Conservation (phyloP, 2,329 filamentous ascomycete species). For the Neonectria coccinea region DNA sequence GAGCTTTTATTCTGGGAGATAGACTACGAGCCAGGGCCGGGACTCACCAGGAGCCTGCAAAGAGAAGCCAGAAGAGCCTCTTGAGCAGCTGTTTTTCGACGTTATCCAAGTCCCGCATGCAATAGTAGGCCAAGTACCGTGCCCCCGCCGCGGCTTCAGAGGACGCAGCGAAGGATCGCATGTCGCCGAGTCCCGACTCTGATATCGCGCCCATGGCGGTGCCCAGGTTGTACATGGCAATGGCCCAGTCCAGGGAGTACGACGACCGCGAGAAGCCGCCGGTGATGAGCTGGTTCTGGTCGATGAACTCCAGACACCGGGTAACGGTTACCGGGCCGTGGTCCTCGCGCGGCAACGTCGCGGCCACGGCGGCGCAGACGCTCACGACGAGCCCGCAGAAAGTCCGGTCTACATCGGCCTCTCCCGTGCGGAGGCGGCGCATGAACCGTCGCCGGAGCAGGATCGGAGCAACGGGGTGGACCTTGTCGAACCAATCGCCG, state of each 20-base stretch:
- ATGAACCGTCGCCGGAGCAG: slow-evolving; percentile 49
- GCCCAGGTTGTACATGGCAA: slow-evolving; percentile 52
- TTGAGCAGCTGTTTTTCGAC: slow-evolving; percentile 49
- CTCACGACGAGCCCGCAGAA: slow-evolving; percentile 52
- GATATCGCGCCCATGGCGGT: slow-evolving; percentile 37
- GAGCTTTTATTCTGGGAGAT: background rate
- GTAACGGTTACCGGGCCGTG: slow-evolving; percentile 46
- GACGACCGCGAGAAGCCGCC: slow-evolving; percentile 27
- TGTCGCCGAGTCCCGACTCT: slow-evolving; percentile 27
- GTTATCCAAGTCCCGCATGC: slow-evolving; percentile 35
- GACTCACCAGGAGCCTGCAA: slow-evolving; percentile 46
- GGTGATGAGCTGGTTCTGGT: slow-evolving; percentile 43
- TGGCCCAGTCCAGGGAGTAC: slow-evolving; percentile 51
- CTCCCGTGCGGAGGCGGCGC: slow-evolving; percentile 42
- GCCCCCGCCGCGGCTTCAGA: slow-evolving; percentile 46
- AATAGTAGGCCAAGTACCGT: slow-evolving; percentile 48
- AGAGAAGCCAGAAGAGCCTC: slow-evolving; percentile 51
- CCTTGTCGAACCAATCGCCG: slow-evolving; percentile 51
- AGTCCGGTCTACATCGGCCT: slow-evolving; percentile 41
- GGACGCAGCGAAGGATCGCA: slow-evolving; percentile 40
- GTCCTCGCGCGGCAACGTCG: slow-evolving; percentile 46
- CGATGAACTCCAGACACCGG: slow-evolving; percentile 47
- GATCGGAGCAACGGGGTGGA: slow-evolving; percentile 51
- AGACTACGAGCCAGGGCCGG: background rate
- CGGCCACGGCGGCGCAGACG: slow-evolving; percentile 51